Evolutionary conservation across 2,329 filamentous ascomycete genomes (phyloP).

Genomic region (Trichoderma sp.): DNA sequence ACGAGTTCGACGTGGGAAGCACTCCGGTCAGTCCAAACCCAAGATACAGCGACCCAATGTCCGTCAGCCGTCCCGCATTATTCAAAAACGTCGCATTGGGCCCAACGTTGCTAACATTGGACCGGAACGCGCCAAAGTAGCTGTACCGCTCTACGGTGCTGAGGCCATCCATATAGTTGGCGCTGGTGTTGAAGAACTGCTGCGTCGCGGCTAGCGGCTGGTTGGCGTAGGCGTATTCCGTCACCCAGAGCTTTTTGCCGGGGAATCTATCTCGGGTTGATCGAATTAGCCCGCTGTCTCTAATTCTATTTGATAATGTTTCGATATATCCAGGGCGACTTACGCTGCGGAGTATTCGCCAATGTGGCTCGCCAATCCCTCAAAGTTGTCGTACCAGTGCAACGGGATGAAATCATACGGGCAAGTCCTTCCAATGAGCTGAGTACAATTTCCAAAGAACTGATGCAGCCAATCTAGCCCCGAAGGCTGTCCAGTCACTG

Average conservation of each 20-base stretch:
- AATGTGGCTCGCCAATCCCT: constrained; percentile 64
- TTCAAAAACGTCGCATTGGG: constrained; percentile 69
- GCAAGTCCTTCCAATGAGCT: constrained; percentile 38
- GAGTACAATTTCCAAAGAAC: constrained; percentile 63
- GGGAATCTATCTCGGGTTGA: constrained; percentile 47
- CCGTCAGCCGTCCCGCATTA: constrained; percentile 64
- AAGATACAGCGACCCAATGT: constrained; percentile 75
- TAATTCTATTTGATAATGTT: neutral
- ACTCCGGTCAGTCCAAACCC: constrained; percentile 50
- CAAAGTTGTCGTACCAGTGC: constrained; percentile 68
- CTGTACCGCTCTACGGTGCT: constrained; percentile 65
- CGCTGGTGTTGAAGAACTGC: constrained; percentile 63
- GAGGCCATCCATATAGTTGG: constrained; percentile 60
- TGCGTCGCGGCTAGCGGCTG: constrained; percentile 57
- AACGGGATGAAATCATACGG: constrained; percentile 62
- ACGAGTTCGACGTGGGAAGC: constrained; percentile 27
- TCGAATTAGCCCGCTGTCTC: neutral
- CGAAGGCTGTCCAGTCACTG: constrained; percentile 58
- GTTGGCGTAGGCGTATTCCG: constrained; percentile 67
- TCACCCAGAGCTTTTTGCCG: constrained; percentile 67
- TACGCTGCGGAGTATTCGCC: constrained; percentile 41
- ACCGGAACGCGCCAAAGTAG: constrained; percentile 73
- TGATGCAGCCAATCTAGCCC: constrained; percentile 65
- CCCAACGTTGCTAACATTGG: constrained; percentile 68
- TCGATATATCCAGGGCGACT: neutral